phyloP scores from a whole-genome alignment of 768 basidiomycete genomes.

The Xanthoconium purpureum region DNA sequence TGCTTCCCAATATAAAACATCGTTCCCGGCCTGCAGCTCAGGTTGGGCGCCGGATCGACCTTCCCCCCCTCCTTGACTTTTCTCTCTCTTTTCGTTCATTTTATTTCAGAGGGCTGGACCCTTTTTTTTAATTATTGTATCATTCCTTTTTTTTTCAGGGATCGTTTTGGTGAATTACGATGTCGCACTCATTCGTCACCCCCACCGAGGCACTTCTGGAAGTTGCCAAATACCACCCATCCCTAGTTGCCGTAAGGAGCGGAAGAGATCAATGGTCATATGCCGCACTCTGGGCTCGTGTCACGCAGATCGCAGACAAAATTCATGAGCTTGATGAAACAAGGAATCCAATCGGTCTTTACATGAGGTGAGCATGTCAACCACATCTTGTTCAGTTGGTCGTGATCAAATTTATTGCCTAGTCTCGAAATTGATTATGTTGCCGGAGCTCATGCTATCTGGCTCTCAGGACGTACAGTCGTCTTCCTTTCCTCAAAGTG shows the following conservation, averaged over 20 bases:
- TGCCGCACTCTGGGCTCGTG: conserved; percentile 28
- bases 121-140: not conserved
- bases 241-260: conserved; percentile 11
- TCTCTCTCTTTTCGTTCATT: not conserved
- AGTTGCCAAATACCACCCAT: conserved; percentile 31
- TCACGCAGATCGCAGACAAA: conserved; percentile 24
- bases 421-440: conserved; percentile 31
- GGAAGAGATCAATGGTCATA: conserved; percentile 27
- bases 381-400: not conserved
- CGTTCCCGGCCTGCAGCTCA: not conserved
- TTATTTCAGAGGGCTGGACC: conserved; percentile 15
- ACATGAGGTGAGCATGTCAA: conserved; percentile 17
- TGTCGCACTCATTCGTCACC: conserved; percentile 20
- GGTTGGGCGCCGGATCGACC: conserved; percentile 12
- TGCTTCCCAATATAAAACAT: conserved; percentile 13
- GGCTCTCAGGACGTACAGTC: conserved; percentile 29
- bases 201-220: conserved; percentile 31
- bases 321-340: conserved; percentile 23
- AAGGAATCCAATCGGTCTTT: conserved; percentile 26
- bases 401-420: not conserved
- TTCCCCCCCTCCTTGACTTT: not conserved
- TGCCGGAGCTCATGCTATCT: conserved; percentile 29
- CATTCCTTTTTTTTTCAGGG: not conserved
- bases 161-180: conserved; percentile 8
- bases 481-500: conserved; percentile 26